Conservation (phyloP, 495 filamentous ascomycete species). For the Pyronema domesticum region DNA sequence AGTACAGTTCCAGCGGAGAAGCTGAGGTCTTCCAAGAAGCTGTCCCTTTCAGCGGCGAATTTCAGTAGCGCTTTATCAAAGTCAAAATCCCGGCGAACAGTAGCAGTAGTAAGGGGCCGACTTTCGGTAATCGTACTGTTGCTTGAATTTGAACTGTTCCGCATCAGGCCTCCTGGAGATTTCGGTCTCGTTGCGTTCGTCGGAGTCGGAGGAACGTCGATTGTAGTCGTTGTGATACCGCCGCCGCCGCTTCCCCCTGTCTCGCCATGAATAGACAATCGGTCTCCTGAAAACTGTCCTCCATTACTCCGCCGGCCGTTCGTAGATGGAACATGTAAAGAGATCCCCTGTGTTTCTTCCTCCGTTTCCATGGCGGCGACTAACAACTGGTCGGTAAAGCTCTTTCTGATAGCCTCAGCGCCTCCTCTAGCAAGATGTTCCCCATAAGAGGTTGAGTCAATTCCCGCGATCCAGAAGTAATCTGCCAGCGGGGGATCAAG, state of each 20-base stretch:
- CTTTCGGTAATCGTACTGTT: conserved; percentile 30
- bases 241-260: background rate
- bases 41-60: conserved; percentile 84
- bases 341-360: conserved; percentile 14
- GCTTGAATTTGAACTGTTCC: conserved; percentile 22
- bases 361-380: conserved; percentile 25
- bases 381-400: conserved; percentile 22
- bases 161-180: conserved; percentile 9
- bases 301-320: conserved; percentile 10
- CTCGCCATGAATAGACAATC: background rate
- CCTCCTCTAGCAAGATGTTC: conserved; percentile 27
- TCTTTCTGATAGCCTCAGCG: conserved; percentile 16
- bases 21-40: conserved; percentile 80
- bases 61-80: conserved; percentile 85
- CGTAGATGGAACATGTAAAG: background rate
- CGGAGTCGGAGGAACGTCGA: background rate
- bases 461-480: conserved; percentile 96
- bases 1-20: conserved; percentile 72
- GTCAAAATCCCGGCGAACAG: conserved; percentile 47
- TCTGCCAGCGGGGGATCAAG: conserved; percentile 62
- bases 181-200: background rate
- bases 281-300: background rate
- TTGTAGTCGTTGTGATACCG: background rate
- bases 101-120: conserved; percentile 7
- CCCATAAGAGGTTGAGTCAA: conserved; percentile 52